Percentiles rank a stretch among this genome's conserved stretches.
Conservation (phyloP, 331 rosid genomes). For the Pyrus hybrid region DNA sequence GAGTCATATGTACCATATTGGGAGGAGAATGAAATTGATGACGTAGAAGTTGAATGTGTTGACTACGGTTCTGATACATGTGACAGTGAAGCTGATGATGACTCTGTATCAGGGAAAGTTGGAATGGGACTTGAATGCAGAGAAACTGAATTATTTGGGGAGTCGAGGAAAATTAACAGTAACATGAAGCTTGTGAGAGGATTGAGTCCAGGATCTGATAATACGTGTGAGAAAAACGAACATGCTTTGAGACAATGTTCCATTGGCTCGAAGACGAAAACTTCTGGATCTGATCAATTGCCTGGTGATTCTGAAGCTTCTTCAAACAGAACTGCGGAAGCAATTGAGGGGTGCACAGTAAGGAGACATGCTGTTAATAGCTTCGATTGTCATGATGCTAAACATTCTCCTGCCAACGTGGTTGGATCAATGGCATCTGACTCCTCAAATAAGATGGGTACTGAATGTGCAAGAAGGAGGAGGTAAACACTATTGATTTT, state of each 20-base stretch:
- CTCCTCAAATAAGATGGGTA: constrained; percentile 6
- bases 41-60: constrained; percentile 19
- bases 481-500: neutral
- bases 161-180: constrained; percentile 4
- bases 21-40: constrained; percentile 17
- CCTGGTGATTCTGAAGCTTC: constrained; percentile 18
- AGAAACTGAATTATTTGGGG: constrained; percentile 6
- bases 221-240: constrained; percentile 3
- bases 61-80: constrained; percentile 29
- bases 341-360: constrained; percentile 13
- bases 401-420: constrained; percentile 6
- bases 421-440: constrained; percentile 12
- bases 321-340: constrained; percentile 6
- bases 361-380: constrained; percentile 10
- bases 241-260: constrained; percentile 15
- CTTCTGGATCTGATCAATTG: constrained; percentile 11
- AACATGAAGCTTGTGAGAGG: constrained; percentile 7
- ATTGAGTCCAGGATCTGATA: constrained; percentile 11
- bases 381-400: constrained; percentile 11
- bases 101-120: constrained; percentile 3
- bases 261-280: constrained; percentile 13
- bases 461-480: neutral
- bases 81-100: constrained; percentile 14
- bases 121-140: constrained; percentile 6
- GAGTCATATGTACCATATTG: constrained; percentile 20